phyloP scores from a whole-genome alignment of 257 asterid species.

The Nicotiana otophora region DNA sequence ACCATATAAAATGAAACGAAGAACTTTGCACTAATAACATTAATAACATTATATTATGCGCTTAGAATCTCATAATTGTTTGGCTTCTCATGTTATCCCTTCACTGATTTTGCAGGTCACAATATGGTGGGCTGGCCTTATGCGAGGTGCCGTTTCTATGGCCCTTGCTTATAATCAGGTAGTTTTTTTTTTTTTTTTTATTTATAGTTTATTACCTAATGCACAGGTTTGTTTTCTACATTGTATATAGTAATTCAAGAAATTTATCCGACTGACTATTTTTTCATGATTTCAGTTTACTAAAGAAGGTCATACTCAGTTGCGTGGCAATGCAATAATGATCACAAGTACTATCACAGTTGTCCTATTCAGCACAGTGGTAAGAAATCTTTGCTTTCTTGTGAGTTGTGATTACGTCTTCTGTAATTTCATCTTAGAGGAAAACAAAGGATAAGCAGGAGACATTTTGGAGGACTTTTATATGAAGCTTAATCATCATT shows the following conservation, averaged over 20 bases:
- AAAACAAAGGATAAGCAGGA: no score
- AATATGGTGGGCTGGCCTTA: slow-evolving; percentile 99
- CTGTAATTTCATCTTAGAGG: no score
- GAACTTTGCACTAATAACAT: no score
- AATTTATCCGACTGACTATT: neutral
- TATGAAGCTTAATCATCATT: neutral
- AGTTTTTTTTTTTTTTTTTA: neutral
- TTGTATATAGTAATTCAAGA: neutral
- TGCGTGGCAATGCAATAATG: slow-evolving; percentile 67
- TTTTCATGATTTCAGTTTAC: slow-evolving; percentile 49
- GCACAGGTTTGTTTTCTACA: neutral
- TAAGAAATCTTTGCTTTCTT: slow-evolving; percentile 28
- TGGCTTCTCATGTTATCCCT: neutral
- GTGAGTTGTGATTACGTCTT: neutral
- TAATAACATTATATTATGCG: no score
- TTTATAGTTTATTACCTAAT: neutral
- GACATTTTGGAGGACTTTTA: no score
- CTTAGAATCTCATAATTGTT: neutral
- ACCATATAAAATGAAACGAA: no score
- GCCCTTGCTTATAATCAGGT: slow-evolving; percentile 99
- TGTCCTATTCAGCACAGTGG: slow-evolving; percentile 94
- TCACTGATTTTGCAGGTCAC: slow-evolving; percentile 43
- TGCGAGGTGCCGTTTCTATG: slow-evolving; percentile 98
- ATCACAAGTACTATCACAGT: slow-evolving; percentile 93
- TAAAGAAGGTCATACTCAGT: slow-evolving; percentile 57